Evolutionary conservation across 2,329 filamentous ascomycete genomes (phyloP), one percentile per base, ranked within the genome.

Genomic region (Colletotrichum sp.): DNA sequence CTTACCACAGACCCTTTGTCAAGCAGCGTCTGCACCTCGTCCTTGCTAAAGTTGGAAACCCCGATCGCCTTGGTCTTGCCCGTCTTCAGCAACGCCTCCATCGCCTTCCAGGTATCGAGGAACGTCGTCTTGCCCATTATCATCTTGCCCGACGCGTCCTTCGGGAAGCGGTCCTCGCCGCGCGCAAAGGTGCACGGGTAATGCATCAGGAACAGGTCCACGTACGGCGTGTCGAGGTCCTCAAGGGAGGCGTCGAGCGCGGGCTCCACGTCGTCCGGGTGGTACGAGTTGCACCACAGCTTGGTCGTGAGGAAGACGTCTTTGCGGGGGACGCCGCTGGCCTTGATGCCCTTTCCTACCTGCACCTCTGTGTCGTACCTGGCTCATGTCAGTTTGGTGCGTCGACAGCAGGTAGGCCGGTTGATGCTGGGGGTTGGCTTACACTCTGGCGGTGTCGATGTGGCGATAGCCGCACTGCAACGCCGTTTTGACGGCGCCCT

Each of bases 371-470:
- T 30, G 63, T 79, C 43, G 71, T 78, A 52, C n/a, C 43, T 52
- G 12, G 43, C n/a, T 21, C 12, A 24, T 7, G 4, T 52, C 43
- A 52, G 43, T 52, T 21, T 52, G 3, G 10, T 21, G 43, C 10
- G 43, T 12, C 43, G n/a, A 52, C 9, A n/a, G 2, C 39, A n/a
- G 18, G 3, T n/a, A n/a, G 18, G 43, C 10, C 0, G 43, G 43
- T 13, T 7, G 18, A 7, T 12, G 18, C 5, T 2, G n/a, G 9
- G 10, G 6, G 2, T 52, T 13, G 43, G 4, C 43, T 52, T 52
- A 80, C 52, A 80, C 77, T 12, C 70, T 68, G 6, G 80, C 79
- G 4, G 83, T 85, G 57, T 86, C 84, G 57, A 87, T 85, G 6
- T 83, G 81, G 1, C 85, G 81, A 59, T 82, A 79, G 1, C 85